These are phyloP conservation scores for Chalara sp. DNA, from an alignment of 2,329 filamentous ascomycete species.

Conservation along the genomic window DNA sequence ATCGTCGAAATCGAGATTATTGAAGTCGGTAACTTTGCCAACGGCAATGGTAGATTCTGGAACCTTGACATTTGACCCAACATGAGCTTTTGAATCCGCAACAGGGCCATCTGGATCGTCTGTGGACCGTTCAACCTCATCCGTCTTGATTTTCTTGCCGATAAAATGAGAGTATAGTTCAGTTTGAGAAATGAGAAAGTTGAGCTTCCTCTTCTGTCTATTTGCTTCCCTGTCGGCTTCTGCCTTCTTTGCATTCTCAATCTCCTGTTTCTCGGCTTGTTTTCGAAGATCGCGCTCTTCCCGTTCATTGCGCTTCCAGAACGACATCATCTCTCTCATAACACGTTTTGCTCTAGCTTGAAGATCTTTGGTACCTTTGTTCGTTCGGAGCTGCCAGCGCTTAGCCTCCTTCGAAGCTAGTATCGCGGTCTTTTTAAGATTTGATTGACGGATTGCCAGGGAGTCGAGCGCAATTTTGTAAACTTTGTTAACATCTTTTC, in stretches of 20 bases:
- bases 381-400: constrained; percentile 93
- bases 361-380: constrained; percentile 97
- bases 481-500: constrained; percentile 90
- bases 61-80: constrained; percentile 37
- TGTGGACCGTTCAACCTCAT: constrained; percentile 85
- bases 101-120: constrained; percentile 68
- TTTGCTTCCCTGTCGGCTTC: constrained; percentile 97
- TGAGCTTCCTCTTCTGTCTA: constrained; percentile 95
- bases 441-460: constrained; percentile 81
- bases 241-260: constrained; percentile 93
- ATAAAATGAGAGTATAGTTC: constrained; percentile 99
- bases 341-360: constrained; percentile 94
- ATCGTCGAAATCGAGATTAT: constrained; percentile 91
- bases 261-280: constrained; percentile 88
- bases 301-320: constrained; percentile 98
- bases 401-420: constrained; percentile 95
- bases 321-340: constrained; percentile 99
- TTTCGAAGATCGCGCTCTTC: constrained; percentile 94
- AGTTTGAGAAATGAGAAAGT: constrained; percentile 98
- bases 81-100: constrained; percentile 36
- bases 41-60: constrained; percentile 46
- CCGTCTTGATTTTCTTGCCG: constrained; percentile 97
- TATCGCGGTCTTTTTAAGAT: constrained; percentile 94
- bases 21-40: constrained; percentile 83
- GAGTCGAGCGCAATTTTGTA: constrained; percentile 83